Percentiles rank a stretch among this genome's conserved stretches.
phyloP scores from a whole-genome alignment of 2,329 filamentous ascomycete genomes.

The Fusarium vanettenii region DNA sequence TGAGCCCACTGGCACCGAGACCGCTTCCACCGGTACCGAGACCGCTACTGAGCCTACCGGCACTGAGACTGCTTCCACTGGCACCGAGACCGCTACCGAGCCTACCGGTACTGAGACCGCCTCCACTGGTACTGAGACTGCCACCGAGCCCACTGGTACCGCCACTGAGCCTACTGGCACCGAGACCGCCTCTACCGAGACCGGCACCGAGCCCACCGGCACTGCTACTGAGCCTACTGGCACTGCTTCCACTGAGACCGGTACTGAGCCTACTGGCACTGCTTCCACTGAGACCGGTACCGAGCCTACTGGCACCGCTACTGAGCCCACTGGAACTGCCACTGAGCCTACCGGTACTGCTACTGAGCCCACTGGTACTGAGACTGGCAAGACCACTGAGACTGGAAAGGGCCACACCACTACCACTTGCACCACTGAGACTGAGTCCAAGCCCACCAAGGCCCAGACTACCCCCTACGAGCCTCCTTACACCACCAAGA shows the following conservation, averaged over 20 bases:
- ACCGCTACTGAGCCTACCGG: neutral
- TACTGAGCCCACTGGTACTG: slow-evolving; percentile 18
- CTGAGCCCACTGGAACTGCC: slow-evolving; percentile 7
- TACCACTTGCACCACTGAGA: slow-evolving; percentile 12
- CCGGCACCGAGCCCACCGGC: slow-evolving; percentile 2
- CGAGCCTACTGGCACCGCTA: slow-evolving; percentile 1
- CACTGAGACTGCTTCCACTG: too few relatives aligned
- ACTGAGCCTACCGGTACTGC: slow-evolving; percentile 2
- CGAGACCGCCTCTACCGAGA: neutral
- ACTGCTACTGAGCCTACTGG: neutral
- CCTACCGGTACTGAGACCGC: neutral
- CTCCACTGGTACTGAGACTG: neutral
- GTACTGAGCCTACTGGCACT: neutral
- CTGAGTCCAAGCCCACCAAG: slow-evolving; percentile 9
- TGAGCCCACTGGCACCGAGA: neutral
- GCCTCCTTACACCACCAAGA: slow-evolving; percentile 45
- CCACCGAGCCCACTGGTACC: too few relatives aligned
- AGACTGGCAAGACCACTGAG: slow-evolving; percentile 11
- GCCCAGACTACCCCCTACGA: slow-evolving; percentile 16
- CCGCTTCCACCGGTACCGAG: too few relatives aligned
- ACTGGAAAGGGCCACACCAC: slow-evolving; percentile 5
- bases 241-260: neutral
- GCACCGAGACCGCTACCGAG: neutral
- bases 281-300: slow-evolving; percentile 4
- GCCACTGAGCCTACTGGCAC: too few relatives aligned